Percentiles rank a stretch among this genome's conserved stretches.
Evolutionary conservation across 1,139 yeast species (phyloP).

Genomic region (Taphrina flavorubra): DNA sequence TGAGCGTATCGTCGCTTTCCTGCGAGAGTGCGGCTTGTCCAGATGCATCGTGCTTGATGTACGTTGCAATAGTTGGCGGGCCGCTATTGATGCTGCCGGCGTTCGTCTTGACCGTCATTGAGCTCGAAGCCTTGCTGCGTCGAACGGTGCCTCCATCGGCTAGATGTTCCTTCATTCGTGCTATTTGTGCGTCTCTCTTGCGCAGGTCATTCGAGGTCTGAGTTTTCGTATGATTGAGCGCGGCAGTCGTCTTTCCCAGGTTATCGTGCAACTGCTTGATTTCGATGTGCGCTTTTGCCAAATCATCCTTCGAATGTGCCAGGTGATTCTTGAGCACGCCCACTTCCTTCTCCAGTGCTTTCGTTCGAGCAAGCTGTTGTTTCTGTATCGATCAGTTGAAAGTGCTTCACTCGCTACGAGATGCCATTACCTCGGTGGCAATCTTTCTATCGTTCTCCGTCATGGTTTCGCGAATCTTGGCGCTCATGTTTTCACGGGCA

Average conservation of each 20-base stretch:
- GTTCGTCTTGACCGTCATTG: slow-evolving; percentile 17
- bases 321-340: slow-evolving; percentile 34
- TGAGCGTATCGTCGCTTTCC: slow-evolving; percentile 23
- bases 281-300: slow-evolving; percentile 8
- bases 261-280: slow-evolving; percentile 20
- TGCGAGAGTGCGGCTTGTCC: slow-evolving; percentile 14
- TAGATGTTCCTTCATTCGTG: slow-evolving; percentile 33
- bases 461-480: slow-evolving; percentile 14
- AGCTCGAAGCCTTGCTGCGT: slow-evolving; percentile 19
- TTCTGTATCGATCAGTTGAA: slow-evolving; percentile 2
- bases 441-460: slow-evolving; percentile 15
- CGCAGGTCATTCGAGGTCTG: slow-evolving; percentile 34
- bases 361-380: slow-evolving; percentile 6
- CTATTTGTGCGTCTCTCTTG: slow-evolving; percentile 32
- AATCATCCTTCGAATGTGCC: slow-evolving; percentile 31
- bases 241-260: slow-evolving; percentile 15
- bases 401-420: background rate
- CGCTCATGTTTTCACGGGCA: slow-evolving; percentile 22
- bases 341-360: slow-evolving; percentile 21
- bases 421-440: background rate
- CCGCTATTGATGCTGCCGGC: slow-evolving; percentile 27
- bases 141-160: slow-evolving; percentile 31
- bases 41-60: slow-evolving; percentile 1
- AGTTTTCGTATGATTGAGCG: slow-evolving; percentile 28
- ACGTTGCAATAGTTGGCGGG: slow-evolving; percentile 11